Evolutionary conservation across 2,329 filamentous ascomycete species (phyloP).

Genomic region (Leptographium procerum): DNA sequence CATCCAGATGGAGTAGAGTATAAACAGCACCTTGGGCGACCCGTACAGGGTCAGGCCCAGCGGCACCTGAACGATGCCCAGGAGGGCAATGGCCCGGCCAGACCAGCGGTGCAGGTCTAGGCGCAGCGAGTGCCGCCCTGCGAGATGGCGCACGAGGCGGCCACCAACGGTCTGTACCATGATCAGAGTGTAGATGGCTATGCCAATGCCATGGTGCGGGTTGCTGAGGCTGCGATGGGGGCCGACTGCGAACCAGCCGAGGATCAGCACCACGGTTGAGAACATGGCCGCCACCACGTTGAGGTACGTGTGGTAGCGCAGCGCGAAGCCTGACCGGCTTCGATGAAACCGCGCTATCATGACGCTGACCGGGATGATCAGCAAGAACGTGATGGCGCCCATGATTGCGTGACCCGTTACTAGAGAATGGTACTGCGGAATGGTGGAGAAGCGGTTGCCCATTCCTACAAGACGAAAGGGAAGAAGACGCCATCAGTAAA

Average conservation of each 20-base stretch:
- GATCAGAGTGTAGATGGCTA: conserved; percentile 65
- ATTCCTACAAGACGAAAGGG: too few relatives aligned
- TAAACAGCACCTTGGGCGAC: conserved; percentile 73
- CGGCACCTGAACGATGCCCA: conserved; percentile 80
- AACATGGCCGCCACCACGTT: conserved; percentile 59
- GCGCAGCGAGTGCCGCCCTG: conserved; percentile 36
- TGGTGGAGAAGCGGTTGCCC: conserved; percentile 64
- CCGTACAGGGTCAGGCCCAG: conserved; percentile 87
- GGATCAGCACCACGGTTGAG: conserved; percentile 58
- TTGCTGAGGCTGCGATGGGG: conserved; percentile 61
- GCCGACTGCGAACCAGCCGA: conserved; percentile 71
- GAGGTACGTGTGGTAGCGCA: conserved; percentile 63
- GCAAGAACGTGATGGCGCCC: conserved; percentile 61
- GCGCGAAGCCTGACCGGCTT: conserved; percentile 45
- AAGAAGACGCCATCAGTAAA: neutral
- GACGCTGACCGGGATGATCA: conserved; percentile 63
- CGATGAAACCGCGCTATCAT: conserved; percentile 63
- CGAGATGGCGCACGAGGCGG: conserved; percentile 45
- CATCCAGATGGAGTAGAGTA: conserved; percentile 74
- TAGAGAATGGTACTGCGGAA: conserved; percentile 59
- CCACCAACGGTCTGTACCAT: conserved; percentile 62
- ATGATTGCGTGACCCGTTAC: conserved; percentile 62
- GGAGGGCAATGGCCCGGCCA: conserved; percentile 63
- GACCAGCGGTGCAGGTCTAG: conserved; percentile 77
- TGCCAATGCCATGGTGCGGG: conserved; percentile 74